phyloP scores from a whole-genome alignment of 805 yeast genomes.

The Saccharomycopsis sp. region DNA sequence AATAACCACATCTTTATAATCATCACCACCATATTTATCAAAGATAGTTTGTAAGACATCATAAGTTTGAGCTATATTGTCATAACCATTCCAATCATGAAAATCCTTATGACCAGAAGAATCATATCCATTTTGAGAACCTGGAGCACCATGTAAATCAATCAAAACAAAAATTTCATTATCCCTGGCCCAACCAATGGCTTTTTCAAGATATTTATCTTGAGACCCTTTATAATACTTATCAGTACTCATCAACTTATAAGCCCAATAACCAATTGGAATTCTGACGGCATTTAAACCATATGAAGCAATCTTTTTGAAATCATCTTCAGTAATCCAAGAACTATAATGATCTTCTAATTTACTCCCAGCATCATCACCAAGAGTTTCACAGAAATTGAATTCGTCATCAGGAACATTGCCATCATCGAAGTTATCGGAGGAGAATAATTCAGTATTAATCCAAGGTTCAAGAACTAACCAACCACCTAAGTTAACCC shows the following conservation, averaged over 20 bases:
- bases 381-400: slow-evolving; percentile 39
- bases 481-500: slow-evolving; percentile 68
- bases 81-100: slow-evolving; percentile 32
- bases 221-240: slow-evolving; percentile 39
- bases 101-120: slow-evolving; percentile 57
- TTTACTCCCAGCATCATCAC: slow-evolving; percentile 32
- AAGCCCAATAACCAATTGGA: slow-evolving; percentile 80
- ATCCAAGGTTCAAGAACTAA: slow-evolving; percentile 61
- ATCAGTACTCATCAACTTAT: slow-evolving; percentile 33
- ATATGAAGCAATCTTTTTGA: slow-evolving; percentile 35
- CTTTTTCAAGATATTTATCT: slow-evolving; percentile 49
- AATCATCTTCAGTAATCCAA: slow-evolving; percentile 52
- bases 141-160: slow-evolving; percentile 76
- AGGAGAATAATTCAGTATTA: slow-evolving; percentile 48
- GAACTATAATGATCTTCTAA: slow-evolving; percentile 43
- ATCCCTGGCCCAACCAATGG: slow-evolving; percentile 57
- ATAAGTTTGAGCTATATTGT: slow-evolving; percentile 33
- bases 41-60: slow-evolving; percentile 41
- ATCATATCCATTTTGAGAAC: slow-evolving; percentile 81
- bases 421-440: slow-evolving; percentile 24
- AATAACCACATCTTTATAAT: slow-evolving; percentile 44
- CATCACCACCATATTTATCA: slow-evolving; percentile 40
- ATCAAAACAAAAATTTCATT: slow-evolving; percentile 58
- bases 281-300: slow-evolving; percentile 64
- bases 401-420: slow-evolving; percentile 53